Percentiles rank a stretch among this genome's conserved stretches.
Conservation (phyloP, 495 filamentous ascomycete genomes). For the Hypoxylon cercidicola region DNA sequence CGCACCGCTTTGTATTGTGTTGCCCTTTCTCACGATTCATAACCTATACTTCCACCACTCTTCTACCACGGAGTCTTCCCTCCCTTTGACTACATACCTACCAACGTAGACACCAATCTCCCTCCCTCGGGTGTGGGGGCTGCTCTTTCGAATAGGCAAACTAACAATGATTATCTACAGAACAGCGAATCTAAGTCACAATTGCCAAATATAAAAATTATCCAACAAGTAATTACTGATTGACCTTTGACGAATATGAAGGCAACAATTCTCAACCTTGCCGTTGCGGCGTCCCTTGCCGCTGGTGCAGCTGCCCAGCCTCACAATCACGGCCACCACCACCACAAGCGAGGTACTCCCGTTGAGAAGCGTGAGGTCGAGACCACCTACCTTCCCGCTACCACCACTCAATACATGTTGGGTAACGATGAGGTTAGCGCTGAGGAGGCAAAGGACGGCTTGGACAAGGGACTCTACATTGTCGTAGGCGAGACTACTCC, state of each 20-base stretch:
- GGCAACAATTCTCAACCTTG: constrained; percentile 52
- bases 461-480: constrained; percentile 65
- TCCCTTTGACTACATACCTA: background rate
- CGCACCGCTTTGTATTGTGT: constrained; percentile 27
- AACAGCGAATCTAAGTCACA: constrained; percentile 30
- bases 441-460: constrained; percentile 69
- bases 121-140: background rate
- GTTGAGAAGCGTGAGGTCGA: constrained; percentile 58
- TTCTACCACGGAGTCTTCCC: constrained; percentile 7
- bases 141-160: constrained; percentile 6
- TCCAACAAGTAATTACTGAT: constrained; percentile 23
- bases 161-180: constrained; percentile 36
- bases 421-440: constrained; percentile 64
- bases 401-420: constrained; percentile 68
- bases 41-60: constrained; percentile 15
- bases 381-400: constrained; percentile 58
- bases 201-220: constrained; percentile 32
- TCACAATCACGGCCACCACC: constrained; percentile 58
- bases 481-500: constrained; percentile 61
- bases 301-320: constrained; percentile 57
- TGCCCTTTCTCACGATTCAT: constrained; percentile 17
- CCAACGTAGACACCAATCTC: background rate
- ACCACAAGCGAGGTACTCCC: constrained; percentile 50
- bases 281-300: constrained; percentile 59
- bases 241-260: constrained; percentile 56